phyloP scores from a whole-genome alignment of 192 early-diverging fungal genomes.

The Backusella parvicylindrica region DNA sequence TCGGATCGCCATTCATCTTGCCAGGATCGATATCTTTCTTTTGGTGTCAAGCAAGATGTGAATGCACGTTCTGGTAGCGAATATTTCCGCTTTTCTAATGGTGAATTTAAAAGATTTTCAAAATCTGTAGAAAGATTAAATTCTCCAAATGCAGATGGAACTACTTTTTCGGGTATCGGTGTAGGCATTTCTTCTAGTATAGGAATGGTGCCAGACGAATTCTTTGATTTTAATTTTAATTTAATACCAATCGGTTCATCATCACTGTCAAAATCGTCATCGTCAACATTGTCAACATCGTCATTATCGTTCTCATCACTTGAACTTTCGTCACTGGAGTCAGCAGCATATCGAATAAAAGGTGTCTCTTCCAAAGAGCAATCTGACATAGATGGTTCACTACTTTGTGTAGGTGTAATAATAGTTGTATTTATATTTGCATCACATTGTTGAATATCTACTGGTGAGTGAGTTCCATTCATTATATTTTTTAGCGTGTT shows the following conservation, averaged over 20 bases:
- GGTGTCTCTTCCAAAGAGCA: not conserved
- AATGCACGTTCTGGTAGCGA: not conserved
- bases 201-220: not conserved
- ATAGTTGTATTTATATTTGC: not conserved
- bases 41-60: not conserved
- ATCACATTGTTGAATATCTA: not conserved
- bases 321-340: not conserved
- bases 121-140: not conserved
- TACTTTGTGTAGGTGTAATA: not conserved
- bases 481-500: not conserved
- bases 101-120: not conserved
- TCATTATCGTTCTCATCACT: not conserved
- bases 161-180: not conserved
- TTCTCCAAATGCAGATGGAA: not conserved
- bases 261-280: not conserved
- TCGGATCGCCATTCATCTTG: not conserved
- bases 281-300: too few relatives aligned
- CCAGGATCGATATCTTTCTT: not conserved
- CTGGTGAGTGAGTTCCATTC: not conserved
- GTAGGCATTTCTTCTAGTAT: not conserved
- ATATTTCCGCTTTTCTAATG: not conserved
- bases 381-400: not conserved
- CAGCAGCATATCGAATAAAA: not conserved
- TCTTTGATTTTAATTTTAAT: not conserved
- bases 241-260: not conserved